Evolutionary conservation across 495 filamentous ascomycete genomes (phyloP).

Genomic region (Stereocaulon alpinum): DNA sequence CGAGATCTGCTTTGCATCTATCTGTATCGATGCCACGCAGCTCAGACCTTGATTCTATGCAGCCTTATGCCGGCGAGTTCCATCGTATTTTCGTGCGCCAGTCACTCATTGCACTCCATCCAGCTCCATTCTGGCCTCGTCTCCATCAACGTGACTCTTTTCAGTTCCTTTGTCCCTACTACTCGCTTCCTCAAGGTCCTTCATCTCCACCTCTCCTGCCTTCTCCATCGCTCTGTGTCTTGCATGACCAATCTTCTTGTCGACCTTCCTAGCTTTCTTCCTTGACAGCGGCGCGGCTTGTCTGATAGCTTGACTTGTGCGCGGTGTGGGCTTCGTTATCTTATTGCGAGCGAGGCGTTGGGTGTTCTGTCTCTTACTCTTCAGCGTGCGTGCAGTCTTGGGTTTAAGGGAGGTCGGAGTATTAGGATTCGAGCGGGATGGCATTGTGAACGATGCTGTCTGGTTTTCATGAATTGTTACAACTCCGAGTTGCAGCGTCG

Average conservation of each 20-base stretch:
- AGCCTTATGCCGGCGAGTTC: too few species aligned
- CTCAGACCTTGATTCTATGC: too few species aligned
- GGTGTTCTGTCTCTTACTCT: conserved; percentile 16
- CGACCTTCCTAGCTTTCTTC: conserved; percentile 21
- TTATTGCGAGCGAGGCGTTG: conserved; percentile 14
- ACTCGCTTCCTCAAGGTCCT: conserved; percentile 15
- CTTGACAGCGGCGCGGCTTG: conserved; percentile 14
- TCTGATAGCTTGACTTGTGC: conserved; percentile 20
- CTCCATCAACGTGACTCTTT: neutral
- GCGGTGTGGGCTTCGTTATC: conserved; percentile 11
- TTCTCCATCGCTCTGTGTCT: conserved; percentile 15
- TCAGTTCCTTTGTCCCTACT: neutral
- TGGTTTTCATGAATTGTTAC: too few species aligned
- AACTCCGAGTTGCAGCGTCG: too few species aligned
- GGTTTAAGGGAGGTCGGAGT: conserved; percentile 16
- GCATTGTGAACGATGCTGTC: conserved; percentile 11
- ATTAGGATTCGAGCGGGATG: conserved; percentile 24
- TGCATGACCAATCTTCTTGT: conserved; percentile 17
- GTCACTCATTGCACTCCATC: neutral
- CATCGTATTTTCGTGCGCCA: neutral
- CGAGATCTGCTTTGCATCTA: too few species aligned
- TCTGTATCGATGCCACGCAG: too few species aligned
- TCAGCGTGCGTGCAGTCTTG: conserved; percentile 15
- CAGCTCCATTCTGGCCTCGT: conserved; percentile 9
- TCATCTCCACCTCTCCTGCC: conserved; percentile 22